A percentile compares a stretch with the other conserved stretches of the same genome.
Evolutionary conservation across 2,329 filamentous ascomycete genomes (phyloP).

Genomic region (Hypoxylon sp.): DNA sequence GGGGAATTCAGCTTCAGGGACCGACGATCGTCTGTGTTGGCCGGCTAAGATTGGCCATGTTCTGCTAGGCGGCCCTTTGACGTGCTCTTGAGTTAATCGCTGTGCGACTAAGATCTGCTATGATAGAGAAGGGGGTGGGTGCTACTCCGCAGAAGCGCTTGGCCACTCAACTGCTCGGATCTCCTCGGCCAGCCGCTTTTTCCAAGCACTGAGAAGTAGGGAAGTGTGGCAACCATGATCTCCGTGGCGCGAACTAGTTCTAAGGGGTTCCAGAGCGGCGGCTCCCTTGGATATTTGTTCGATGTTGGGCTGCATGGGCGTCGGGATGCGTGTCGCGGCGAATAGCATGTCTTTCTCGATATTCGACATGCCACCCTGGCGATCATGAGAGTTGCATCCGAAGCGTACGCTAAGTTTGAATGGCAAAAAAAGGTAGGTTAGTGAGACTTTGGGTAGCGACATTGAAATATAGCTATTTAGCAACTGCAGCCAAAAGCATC

Average conservation of each 20-base stretch:
- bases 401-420: constrained; percentile 36
- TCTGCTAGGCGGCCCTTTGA: no score
- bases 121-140: constrained; percentile 21
- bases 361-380: constrained; percentile 33
- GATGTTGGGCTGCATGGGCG: constrained; percentile 40
- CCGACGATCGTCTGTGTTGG: constrained; percentile 43
- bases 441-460: no score
- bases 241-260: constrained; percentile 28
- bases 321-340: constrained; percentile 42
- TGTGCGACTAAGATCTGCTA: constrained; percentile 39
- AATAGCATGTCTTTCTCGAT: constrained; percentile 33
- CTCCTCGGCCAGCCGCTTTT: constrained; percentile 31
- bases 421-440: constrained; percentile 29
- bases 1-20: constrained; percentile 49
- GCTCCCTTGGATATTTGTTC: constrained; percentile 34
- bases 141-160: constrained; percentile 21
- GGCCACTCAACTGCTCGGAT: constrained; percentile 21
- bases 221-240: constrained; percentile 33
- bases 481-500: constrained; percentile 25
- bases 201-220: constrained; percentile 11
- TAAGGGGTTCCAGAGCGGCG: constrained; percentile 42
- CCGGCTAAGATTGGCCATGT: no score
- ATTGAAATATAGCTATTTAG: no score
- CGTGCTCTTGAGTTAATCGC: constrained; percentile 40
- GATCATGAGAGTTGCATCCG: constrained; percentile 40